Conservation (phyloP, 1,284 basidiomycete genomes). For the Termitomyces sp. region DNA sequence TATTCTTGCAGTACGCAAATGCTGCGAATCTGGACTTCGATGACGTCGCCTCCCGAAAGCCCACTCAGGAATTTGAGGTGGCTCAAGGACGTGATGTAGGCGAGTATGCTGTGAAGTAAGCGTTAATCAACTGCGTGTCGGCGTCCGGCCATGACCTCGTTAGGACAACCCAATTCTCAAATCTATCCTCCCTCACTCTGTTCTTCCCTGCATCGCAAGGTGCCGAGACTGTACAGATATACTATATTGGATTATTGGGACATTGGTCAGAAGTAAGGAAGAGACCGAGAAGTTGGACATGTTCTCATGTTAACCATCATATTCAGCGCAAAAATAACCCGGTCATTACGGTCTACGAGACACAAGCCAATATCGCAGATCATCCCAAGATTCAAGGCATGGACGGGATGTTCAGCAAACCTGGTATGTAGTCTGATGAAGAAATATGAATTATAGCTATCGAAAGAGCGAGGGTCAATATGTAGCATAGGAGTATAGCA, state of each 20-base stretch:
- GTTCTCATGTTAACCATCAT: neutral
- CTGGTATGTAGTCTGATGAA: conserved; percentile 27
- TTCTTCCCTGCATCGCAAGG: conserved; percentile 74
- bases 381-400: conserved; percentile 76
- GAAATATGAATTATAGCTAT: conserved; percentile 5
- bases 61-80: conserved; percentile 66
- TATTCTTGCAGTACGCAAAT: conserved; percentile 56
- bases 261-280: conserved; percentile 65
- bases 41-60: conserved; percentile 54
- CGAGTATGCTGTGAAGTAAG: conserved; percentile 68
- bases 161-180: conserved; percentile 75
- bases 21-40: conserved; percentile 70
- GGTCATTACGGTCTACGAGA: conserved; percentile 73
- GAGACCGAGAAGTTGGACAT: neutral
- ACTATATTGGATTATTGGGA: conserved; percentile 78
- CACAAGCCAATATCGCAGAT: conserved; percentile 74
- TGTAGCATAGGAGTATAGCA: conserved; percentile 7
- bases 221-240: conserved; percentile 62
- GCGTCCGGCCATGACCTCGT: neutral
- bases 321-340: conserved; percentile 61
- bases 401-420: conserved; percentile 48
- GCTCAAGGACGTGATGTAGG: conserved; percentile 66
- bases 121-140: conserved; percentile 1
- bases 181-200: conserved; percentile 64
- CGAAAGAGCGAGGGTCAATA: neutral